phyloP scores from a whole-genome alignment of 495 filamentous ascomycete species.

The Thermochaetoides thermophila region DNA sequence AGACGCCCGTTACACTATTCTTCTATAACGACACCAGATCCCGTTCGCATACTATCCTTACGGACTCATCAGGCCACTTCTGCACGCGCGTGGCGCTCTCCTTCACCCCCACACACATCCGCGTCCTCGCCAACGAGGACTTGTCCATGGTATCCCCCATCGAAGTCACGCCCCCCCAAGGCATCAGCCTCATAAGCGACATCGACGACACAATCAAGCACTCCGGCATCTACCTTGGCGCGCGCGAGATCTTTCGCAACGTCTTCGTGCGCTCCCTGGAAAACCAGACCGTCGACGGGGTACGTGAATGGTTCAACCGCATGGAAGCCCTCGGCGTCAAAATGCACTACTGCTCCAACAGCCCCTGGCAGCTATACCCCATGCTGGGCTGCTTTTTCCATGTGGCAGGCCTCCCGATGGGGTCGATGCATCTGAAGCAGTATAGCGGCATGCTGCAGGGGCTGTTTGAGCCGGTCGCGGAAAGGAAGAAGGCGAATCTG shows the following conservation, averaged over 20 bases:
- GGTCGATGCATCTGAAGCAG: conserved; percentile 87
- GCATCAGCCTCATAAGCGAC: conserved; percentile 89
- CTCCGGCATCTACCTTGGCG: conserved; percentile 72
- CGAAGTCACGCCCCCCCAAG: conserved; percentile 57
- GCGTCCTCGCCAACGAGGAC: conserved; percentile 73
- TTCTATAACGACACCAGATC: conserved; percentile 76
- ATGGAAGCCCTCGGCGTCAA: conserved; percentile 67
- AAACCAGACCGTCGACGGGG: conserved; percentile 71
- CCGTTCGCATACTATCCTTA: conserved; percentile 61
- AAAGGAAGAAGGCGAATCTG: conserved; percentile 76
- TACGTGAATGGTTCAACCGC: conserved; percentile 72
- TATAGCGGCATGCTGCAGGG: conserved; percentile 93
- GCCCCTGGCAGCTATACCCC: conserved; percentile 91
- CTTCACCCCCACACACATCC: conserved; percentile 80
- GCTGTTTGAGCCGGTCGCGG: conserved; percentile 93
- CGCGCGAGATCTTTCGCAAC: conserved; percentile 89
- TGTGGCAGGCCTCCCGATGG: conserved; percentile 62
- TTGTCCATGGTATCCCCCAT: conserved; percentile 67
- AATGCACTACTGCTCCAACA: conserved; percentile 86
- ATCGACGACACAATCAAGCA: conserved; percentile 98
- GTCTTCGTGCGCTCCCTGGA: conserved; percentile 76
- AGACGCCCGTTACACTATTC: conserved; percentile 69
- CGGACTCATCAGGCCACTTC: conserved; percentile 83
- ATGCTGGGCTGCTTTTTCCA: conserved; percentile 72
- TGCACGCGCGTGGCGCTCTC: conserved; percentile 57